phyloP scores from a whole-genome alignment of 257 asterid species.

The Galeopsis tetrahit region DNA sequence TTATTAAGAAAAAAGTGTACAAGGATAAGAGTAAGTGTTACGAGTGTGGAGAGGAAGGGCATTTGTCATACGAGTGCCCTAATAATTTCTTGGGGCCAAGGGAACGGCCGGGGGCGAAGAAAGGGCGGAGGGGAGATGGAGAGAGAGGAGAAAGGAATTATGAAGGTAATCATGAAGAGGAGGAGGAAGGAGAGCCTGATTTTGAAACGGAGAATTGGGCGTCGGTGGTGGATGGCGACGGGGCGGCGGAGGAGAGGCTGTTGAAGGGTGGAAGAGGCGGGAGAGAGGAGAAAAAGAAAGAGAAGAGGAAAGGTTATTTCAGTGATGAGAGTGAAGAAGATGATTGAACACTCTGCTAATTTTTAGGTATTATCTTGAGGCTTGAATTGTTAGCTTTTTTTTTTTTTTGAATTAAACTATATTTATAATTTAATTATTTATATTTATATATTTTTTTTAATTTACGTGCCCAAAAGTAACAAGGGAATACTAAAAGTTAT shows the following conservation, averaged over 20 bases:
- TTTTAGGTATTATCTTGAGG: too few species aligned
- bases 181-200: slow-evolving; percentile 50
- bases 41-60: slow-evolving; percentile 95
- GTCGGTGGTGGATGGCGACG: slow-evolving; percentile 78
- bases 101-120: slow-evolving; percentile 85
- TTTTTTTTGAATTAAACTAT: too few species aligned
- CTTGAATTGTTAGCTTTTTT: too few species aligned
- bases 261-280: slow-evolving; percentile 41
- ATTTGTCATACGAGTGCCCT: slow-evolving; percentile 91
- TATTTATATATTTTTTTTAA: too few species aligned
- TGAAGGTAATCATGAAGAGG: slow-evolving; percentile 42
- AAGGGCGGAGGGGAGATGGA: slow-evolving; percentile 60
- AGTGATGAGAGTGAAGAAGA: slow-evolving; percentile 96
- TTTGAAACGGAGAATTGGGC: slow-evolving; percentile 91
- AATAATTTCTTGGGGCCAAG: slow-evolving; percentile 76
- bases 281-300: slow-evolving; percentile 51
- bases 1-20: slow-evolving; percentile 76
- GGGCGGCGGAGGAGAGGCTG: slow-evolving; percentile 74
- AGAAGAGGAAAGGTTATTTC: slow-evolving; percentile 84
- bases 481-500: too few species aligned
- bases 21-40: slow-evolving; percentile 95
- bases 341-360: slow-evolving; percentile 38
- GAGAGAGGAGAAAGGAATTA: slow-evolving; percentile 36
- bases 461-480: too few species aligned
- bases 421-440: too few species aligned